Evolutionary conservation across 345 rosid species (phyloP), one percentile per base, ranked within the genome.

Genomic region (Citropsis articulata): DNA sequence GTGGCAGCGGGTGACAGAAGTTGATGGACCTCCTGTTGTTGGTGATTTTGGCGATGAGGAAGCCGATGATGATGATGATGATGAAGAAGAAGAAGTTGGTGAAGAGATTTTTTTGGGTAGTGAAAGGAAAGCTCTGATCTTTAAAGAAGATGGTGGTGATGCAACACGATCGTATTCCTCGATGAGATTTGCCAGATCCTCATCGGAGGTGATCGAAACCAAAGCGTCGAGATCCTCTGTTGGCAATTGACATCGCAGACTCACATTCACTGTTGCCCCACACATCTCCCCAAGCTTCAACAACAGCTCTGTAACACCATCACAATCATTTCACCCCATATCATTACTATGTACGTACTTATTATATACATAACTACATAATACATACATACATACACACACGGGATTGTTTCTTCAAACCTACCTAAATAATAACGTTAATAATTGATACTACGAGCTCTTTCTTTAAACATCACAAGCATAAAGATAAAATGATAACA

Each of bases 161-260:
- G 87, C 77, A 28, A 84, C 86, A 6, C 91, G 86, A 81, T 92
- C 97, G 76, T 95, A 95, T 83, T 93, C 99, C 84, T 92, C 99
- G 78, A 95, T 84, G 82, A 95, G 90, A 89, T 92, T 93, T 24
- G 83, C 84, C 19, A 95, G 88, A 82, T 95, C 99, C 79, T 95
- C 98, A 83, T 91, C 96, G 69, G 93, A 92, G 75, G 94, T 86
- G 66, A 95, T 81, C 38, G 94, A 88, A 27, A 93, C 90, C 73
- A 95, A 87, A 33, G 98, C 94, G 75, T 95, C 99, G 2, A 95
- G 89, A 83, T 95, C 99, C 67, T 92, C 98, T 4, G 86, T 79
- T 4, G 98, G 99, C 77, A 95, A 84, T 79, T 93, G 97, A 84
- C 97, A 95, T n/a, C 99, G 97, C 6, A 95, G 75, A 81, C 59